phyloP scores from a whole-genome alignment of 106 monocot genomes.

The Acorus calamus region DNA sequence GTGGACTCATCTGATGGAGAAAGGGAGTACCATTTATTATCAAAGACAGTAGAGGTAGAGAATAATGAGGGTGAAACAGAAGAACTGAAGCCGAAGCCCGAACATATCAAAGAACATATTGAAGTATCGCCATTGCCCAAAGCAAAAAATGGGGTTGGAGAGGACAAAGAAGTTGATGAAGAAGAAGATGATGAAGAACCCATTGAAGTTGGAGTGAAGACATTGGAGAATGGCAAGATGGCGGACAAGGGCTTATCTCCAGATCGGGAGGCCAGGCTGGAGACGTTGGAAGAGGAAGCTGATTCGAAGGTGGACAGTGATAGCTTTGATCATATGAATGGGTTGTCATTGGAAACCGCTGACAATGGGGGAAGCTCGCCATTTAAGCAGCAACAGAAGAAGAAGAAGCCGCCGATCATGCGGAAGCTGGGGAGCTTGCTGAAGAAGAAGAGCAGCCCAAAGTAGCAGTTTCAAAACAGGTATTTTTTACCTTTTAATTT shows the following conservation, averaged over 20 bases:
- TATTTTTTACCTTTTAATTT: neutral
- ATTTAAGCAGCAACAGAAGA: slow-evolving; percentile 18
- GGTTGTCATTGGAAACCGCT: slow-evolving; percentile 7
- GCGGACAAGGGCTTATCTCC: slow-evolving; percentile 20
- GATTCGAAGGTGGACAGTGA: slow-evolving; percentile 20
- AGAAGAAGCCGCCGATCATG: slow-evolving; percentile 53
- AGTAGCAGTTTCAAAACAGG: slow-evolving; percentile 6
- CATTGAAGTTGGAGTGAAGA: slow-evolving; percentile 1
- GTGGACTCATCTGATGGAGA: slow-evolving; percentile 10
- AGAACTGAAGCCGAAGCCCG: slow-evolving; percentile 6
- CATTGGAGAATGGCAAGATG: slow-evolving; percentile 11
- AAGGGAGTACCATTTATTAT: slow-evolving; percentile 12
- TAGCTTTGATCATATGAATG: slow-evolving; percentile 23
- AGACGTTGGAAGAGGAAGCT: slow-evolving; percentile 27
- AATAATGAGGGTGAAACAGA: slow-evolving; percentile 8
- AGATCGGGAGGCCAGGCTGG: slow-evolving; percentile 34
- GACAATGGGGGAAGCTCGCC: slow-evolving; percentile 14
- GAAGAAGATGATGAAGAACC: too few species aligned
- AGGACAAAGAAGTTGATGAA: slow-evolving; percentile 1
- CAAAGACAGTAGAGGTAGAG: slow-evolving; percentile 3
- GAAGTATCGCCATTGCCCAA: slow-evolving; percentile 1
- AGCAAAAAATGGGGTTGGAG: slow-evolving; percentile 4
- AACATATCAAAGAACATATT: neutral
- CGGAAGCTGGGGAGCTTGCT: slow-evolving; percentile 43
- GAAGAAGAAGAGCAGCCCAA: slow-evolving; percentile 48